A percentile compares a stretch with the other conserved stretches of the same genome.
Conservation (phyloP, 441 rosid genomes). For the Euphorbia celastroides region DNA sequence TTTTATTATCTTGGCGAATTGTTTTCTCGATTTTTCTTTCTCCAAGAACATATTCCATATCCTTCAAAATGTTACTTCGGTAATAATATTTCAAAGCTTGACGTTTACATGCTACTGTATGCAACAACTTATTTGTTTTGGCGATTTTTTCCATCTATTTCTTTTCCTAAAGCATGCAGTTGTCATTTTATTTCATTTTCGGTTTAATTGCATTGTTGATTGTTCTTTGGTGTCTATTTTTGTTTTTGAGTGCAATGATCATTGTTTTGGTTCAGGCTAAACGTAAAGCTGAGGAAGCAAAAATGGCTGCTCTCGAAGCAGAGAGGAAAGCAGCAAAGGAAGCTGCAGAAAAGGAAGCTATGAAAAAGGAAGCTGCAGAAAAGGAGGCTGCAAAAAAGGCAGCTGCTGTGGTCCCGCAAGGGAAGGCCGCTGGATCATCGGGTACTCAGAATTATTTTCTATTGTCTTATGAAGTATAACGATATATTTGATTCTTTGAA, state of each 20-base stretch:
- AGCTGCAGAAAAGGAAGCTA: conserved; percentile 56
- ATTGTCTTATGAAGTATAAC: not conserved
- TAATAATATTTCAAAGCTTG: not conserved
- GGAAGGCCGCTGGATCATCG: conserved; percentile 31
- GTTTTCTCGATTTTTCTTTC: not conserved
- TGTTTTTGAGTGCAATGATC: conserved; percentile 8
- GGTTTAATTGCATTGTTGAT: not conserved
- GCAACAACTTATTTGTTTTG: too few relatives aligned
- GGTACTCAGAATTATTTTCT: conserved; percentile 36
- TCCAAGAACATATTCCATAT: not conserved
- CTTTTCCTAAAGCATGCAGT: not conserved
- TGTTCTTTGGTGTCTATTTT: too few relatives aligned
- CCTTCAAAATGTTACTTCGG: not conserved
- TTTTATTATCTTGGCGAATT: not conserved
- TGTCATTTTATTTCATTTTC: not conserved
- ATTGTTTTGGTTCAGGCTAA: conserved; percentile 44
- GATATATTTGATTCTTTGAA: not conserved
- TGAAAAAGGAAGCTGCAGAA: conserved; percentile 33
- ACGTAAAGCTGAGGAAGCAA: conserved; percentile 72
- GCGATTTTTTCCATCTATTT: not conserved
- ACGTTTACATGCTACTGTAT: not conserved
- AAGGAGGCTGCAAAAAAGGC: conserved; percentile 31
- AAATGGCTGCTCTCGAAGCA: conserved; percentile 54
- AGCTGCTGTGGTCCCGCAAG: conserved; percentile 27
- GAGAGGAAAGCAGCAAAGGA: conserved; percentile 66